Base-by-base conservation (phyloP, 495 filamentous ascomycete species). In the Poronia punctata region DNA sequence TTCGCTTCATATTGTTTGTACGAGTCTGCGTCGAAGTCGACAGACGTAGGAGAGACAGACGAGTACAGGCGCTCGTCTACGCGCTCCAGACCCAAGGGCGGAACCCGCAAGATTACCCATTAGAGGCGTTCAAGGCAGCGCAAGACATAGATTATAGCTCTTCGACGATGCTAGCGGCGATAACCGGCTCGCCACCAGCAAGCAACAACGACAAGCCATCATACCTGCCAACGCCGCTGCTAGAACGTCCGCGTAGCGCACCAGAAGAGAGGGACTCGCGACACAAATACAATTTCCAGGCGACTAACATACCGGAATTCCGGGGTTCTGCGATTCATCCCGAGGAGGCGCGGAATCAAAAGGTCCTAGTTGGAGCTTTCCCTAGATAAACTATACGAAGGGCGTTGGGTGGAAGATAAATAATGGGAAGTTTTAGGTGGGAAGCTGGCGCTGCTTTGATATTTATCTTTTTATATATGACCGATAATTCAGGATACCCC, bases 311-410 rank as follows among this genome's bases (percentile, higher is more conserved):
- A 16, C 35, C 34, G 7, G 35, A 45, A 19, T 35, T 45, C 11
- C 14, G 31, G 27, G 42, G 38, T 16, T 22, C 34, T 0, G 35
- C 27, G 5, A 32, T 45, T 5, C 35, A 38, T 16, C 42, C 42
- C 21, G 42, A 45, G 18, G 42, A 45, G 5, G 42, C 27, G 8
- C 42, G 41, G 26, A 44, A 44, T 16, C 41, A 44, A 15, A 45
- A 45, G 20, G 34, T 45, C 9, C 21, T 45, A 16, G 26, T 45
- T 17, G 42, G 27, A 4, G 9, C 27, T 18, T 38, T 45, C 21
- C 42, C 42, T 14, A 38, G 42, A 16, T 38, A 24, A 9, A 21
- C n/a, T n/a, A n/a, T n/a, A n/a, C n/a, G n/a, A n/a, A n/a, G n/a
- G n/a, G n/a, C n/a, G n/a, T n/a, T n/a, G n/a, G n/a, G n/a, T n/a